Conservation (phyloP, 2,329 filamentous ascomycete species). For the Ophiocordyceps unilateralis region DNA sequence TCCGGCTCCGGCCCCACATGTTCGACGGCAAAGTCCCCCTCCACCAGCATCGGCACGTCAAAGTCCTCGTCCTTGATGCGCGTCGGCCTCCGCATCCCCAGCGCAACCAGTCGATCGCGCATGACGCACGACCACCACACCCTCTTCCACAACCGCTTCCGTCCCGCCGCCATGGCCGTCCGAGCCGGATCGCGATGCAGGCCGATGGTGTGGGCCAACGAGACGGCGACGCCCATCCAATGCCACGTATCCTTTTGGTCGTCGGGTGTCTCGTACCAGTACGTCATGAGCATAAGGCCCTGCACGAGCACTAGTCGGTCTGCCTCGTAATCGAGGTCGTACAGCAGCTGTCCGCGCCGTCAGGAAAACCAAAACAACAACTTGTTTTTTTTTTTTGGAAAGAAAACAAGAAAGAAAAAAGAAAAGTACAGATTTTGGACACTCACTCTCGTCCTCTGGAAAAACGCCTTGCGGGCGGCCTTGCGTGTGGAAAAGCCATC, state of each 20-base stretch:
- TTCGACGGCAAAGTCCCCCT: constrained; percentile 53
- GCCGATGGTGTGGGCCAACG: constrained; percentile 82
- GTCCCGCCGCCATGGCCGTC: constrained; percentile 54
- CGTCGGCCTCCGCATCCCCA: constrained; percentile 86
- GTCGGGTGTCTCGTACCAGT: constrained; percentile 94
- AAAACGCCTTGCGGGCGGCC: constrained; percentile 72
- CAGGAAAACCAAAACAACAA: no score
- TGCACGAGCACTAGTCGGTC: constrained; percentile 83
- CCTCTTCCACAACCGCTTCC: constrained; percentile 77
- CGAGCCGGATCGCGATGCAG: constrained; percentile 70
- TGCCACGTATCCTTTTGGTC: constrained; percentile 98
- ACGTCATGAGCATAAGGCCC: constrained; percentile 79
- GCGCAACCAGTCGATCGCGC: constrained; percentile 77
- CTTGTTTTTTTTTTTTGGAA: not conserved
- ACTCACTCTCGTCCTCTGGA: constrained; percentile 69
- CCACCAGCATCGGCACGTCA: constrained; percentile 75
- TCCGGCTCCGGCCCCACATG: not conserved
- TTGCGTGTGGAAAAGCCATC: constrained; percentile 67
- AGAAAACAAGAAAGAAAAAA: not conserved
- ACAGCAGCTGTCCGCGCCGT: constrained; percentile 66
- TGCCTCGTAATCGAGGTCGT: constrained; percentile 89
- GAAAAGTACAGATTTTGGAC: not conserved
- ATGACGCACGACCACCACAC: constrained; percentile 99
- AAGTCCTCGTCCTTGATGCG: constrained; percentile 88
- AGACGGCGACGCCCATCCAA: constrained; percentile 95